A percentile compares a stretch with the other conserved stretches of the same genome.
phyloP scores from a whole-genome alignment of 1,284 basidiomycete genomes.

The Neonothopanus nambi region DNA sequence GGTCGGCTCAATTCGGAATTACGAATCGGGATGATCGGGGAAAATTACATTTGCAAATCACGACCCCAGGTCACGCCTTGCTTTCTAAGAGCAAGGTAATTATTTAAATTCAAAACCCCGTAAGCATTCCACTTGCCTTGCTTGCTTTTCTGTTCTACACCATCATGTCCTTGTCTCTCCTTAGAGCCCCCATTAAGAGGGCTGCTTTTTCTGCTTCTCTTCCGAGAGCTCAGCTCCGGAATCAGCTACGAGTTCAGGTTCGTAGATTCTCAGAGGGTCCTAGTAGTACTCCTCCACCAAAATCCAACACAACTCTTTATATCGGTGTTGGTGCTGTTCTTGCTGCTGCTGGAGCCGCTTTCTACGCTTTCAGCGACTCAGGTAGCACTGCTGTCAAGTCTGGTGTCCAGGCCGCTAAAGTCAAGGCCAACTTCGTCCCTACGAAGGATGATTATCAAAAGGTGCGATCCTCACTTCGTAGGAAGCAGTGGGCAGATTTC shows the following conservation, averaged over 20 bases:
- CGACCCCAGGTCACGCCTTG: conserved; percentile 7
- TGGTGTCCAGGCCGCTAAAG: too few species aligned
- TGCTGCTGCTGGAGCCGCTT: conserved; percentile 50
- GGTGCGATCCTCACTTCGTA: conserved; percentile 40
- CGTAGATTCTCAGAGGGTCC: conserved; percentile 59
- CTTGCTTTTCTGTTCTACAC: neutral
- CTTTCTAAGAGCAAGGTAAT: conserved; percentile 11
- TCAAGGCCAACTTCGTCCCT: conserved; percentile 62
- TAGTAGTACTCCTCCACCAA: conserved; percentile 37
- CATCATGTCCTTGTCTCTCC: conserved; percentile 50
- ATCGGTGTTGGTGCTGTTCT: conserved; percentile 54
- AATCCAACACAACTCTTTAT: conserved; percentile 55
- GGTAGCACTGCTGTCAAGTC: conserved; percentile 56
- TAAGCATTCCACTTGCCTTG: neutral
- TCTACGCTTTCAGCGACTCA: conserved; percentile 55
- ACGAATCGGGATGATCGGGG: neutral
- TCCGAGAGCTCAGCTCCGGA: conserved; percentile 29
- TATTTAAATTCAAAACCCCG: neutral
- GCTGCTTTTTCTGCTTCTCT: conserved; percentile 36
- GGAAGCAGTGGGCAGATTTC: conserved; percentile 1
- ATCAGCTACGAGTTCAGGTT: conserved; percentile 34
- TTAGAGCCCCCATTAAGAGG: conserved; percentile 49
- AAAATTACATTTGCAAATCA: neutral
- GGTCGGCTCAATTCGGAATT: neutral
- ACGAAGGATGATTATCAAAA: conserved; percentile 86